Percentiles rank a stretch among this genome's conserved stretches.
Evolutionary conservation across 2,329 filamentous ascomycete genomes (phyloP).

Genomic region (Chalaropsis ovoidea): DNA sequence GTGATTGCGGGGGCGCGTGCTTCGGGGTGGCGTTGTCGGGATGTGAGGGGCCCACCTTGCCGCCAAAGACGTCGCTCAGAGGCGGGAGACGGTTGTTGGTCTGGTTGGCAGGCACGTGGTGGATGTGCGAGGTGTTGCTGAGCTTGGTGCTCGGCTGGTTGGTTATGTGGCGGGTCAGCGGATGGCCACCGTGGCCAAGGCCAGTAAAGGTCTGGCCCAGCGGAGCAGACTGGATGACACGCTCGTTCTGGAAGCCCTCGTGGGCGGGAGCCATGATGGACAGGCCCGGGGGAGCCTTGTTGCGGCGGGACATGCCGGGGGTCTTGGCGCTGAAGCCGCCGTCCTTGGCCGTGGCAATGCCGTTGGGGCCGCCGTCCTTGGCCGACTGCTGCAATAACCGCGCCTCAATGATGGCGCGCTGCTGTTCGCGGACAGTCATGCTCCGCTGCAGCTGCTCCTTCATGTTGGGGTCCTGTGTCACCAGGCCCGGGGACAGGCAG

Average conservation of each 20-base stretch:
- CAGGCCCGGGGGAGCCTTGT: slow-evolving; percentile 76
- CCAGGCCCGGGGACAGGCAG: slow-evolving; percentile 88
- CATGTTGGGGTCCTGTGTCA: slow-evolving; percentile 94
- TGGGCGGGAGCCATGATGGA: slow-evolving; percentile 93
- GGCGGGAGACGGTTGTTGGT: slow-evolving; percentile 87
- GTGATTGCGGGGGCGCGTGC: slow-evolving; percentile 3
- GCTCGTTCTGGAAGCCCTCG: slow-evolving; percentile 82
- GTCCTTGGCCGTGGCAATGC: slow-evolving; percentile 38
- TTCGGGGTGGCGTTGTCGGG: slow-evolving; percentile 39
- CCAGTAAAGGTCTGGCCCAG: slow-evolving; percentile 93
- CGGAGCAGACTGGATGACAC: slow-evolving; percentile 93
- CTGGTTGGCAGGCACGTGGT: slow-evolving; percentile 78
- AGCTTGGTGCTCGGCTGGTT: slow-evolving; percentile 69
- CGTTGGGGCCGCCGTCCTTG: slow-evolving; percentile 52
- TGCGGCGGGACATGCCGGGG: slow-evolving; percentile 60
- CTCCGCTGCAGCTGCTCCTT: slow-evolving; percentile 90
- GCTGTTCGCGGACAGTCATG: slow-evolving; percentile 84
- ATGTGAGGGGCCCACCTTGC: slow-evolving; percentile 53
- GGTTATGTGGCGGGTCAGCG: slow-evolving; percentile 63
- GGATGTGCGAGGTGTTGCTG: slow-evolving; percentile 77
- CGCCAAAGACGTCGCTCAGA: slow-evolving; percentile 88
- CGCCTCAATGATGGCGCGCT: slow-evolving; percentile 88
- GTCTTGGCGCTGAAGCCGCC: slow-evolving; percentile 53
- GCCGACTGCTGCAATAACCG: slow-evolving; percentile 78
- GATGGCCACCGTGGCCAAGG: slow-evolving; percentile 61